phyloP scores from a whole-genome alignment of 164 flowering plant genomes.

The Berberis thunbergii region DNA sequence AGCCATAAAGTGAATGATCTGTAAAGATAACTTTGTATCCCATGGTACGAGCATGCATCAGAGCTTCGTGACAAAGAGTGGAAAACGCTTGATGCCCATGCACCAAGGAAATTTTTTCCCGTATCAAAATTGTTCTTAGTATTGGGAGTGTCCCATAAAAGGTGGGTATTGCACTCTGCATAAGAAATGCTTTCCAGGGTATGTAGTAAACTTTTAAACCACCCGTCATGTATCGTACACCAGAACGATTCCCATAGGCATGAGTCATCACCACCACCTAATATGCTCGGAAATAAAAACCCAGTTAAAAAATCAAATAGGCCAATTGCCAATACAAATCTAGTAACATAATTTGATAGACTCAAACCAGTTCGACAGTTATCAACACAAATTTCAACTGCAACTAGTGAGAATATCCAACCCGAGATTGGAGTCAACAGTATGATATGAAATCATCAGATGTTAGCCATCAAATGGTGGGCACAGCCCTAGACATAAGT shows the following conservation, averaged over 20 bases:
- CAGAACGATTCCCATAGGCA: constrained; percentile 85
- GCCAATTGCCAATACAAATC: too few relatives aligned
- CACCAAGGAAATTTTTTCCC: constrained; percentile 73
- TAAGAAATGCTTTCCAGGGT: constrained; percentile 82
- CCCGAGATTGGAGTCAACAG: too few relatives aligned
- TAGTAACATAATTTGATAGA: too few relatives aligned
- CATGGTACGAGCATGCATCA: constrained; percentile 97
- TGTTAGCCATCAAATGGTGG: too few relatives aligned
- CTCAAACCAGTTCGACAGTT: too few relatives aligned
- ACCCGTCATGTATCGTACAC: constrained; percentile 90
- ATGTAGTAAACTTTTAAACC: constrained; percentile 87
- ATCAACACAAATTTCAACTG: too few relatives aligned
- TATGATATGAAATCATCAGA: too few relatives aligned
- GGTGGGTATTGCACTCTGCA: constrained; percentile 89
- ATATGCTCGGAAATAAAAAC: constrained; percentile 3
- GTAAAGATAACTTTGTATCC: constrained; percentile 90
- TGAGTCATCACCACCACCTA: constrained; percentile 95
- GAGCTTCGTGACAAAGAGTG: constrained; percentile 92
- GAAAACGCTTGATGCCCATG: constrained; percentile 99
- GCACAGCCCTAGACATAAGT: too few relatives aligned
- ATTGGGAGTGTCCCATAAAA: constrained; percentile 89
- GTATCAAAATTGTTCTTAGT: constrained; percentile 65
- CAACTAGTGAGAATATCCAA: too few relatives aligned
- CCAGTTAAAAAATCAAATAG: neutral
- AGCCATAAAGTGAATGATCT: constrained; percentile 95